A percentile compares a stretch with the other conserved stretches of the same genome.
These are phyloP conservation scores for Hanseniaspora valbyensis DNA, from an alignment of 805 yeast genomes.

Conservation along the genomic window DNA sequence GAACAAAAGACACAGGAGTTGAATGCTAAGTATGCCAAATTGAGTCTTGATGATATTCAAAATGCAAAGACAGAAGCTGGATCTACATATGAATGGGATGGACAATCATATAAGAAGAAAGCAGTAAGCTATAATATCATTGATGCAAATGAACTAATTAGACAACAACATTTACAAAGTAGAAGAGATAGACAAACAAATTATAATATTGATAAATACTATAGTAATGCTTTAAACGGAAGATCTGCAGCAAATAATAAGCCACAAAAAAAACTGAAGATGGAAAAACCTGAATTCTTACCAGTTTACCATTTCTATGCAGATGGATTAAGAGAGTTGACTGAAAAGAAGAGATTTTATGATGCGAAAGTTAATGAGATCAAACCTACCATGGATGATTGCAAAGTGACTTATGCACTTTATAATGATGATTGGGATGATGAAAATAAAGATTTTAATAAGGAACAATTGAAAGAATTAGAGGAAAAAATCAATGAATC, in stretches of 20 bases:
- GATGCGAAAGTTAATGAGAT: slow-evolving; percentile 58
- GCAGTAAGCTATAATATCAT: slow-evolving; percentile 38
- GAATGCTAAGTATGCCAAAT: slow-evolving; percentile 49
- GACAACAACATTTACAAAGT: slow-evolving; percentile 7
- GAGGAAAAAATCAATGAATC: slow-evolving; percentile 68
- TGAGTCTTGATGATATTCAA: slow-evolving; percentile 68
- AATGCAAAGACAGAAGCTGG: slow-evolving; percentile 43
- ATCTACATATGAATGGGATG: slow-evolving; percentile 80
- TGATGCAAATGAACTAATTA: slow-evolving; percentile 52
- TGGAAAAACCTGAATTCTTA: slow-evolving; percentile 72
- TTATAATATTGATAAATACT: slow-evolving; percentile 78
- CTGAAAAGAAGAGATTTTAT: slow-evolving; percentile 71
- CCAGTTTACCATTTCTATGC: slow-evolving; percentile 91
- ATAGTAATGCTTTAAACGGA: slow-evolving; percentile 65
- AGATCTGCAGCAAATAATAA: slow-evolving; percentile 42
- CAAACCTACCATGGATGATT: slow-evolving; percentile 53
- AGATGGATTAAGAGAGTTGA: slow-evolving; percentile 57
- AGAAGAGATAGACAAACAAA: slow-evolving; percentile 78
- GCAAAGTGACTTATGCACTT: slow-evolving; percentile 28
- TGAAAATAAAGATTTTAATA: slow-evolving; percentile 35
- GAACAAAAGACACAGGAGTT: slow-evolving; percentile 54
- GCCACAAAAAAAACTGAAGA: slow-evolving; percentile 50
- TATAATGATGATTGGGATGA: slow-evolving; percentile 28
- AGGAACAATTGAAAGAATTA: slow-evolving; percentile 44
- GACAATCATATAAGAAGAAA: slow-evolving; percentile 66